Base-by-base conservation (phyloP, 1,284 basidiomycete species). In the Apiotrichum mycotoxinovorans region DNA sequence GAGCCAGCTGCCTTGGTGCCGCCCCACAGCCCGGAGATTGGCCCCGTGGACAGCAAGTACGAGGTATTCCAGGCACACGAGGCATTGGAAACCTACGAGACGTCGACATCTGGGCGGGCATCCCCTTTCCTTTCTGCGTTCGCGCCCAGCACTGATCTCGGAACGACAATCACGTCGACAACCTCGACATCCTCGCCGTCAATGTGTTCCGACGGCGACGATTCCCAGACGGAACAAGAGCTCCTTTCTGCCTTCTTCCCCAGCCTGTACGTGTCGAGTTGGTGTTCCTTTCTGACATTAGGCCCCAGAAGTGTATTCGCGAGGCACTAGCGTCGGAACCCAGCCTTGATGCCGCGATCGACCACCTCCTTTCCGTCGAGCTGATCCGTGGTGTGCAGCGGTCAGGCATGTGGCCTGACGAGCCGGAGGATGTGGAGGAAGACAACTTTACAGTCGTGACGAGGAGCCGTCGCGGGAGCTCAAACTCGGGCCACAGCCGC, bases 291-390 rank as follows among this genome's bases (percentile, higher is more conserved):
- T 1, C 38, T 47, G 22, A 55, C 43, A 34, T 25, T 49, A 53
- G 62, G 54, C 26, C 49, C 51, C 18, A 49, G 43, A 44, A 22
- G 54, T 52, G 38, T 9, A 50, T 74, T 9, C 50, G 40, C 2
- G 56, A 66, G 4, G 70, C 69, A 0, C 49, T 73, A 0, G 43
- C 59, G 11, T 51, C 64, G 2, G 64, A 68, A 37, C 41, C 56
- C 9, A 61, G 55, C 30, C 42, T 60, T 4, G 56, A 60, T 34
- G 69, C 64, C 1, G 66, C 72, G 1, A 69, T 74, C 49, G 72
- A 75, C 42, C 59, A 70, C 48, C 67, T 75, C 4, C 63, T 75
- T 1, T 75, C 73, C 0, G 51, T 73, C 26, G 73, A 75, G 46
- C 45, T 68, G 17, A 73, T 75, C 27, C 61, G 64, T 12, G 63